phyloP scores from a whole-genome alignment of 2,329 filamentous ascomycete species.

The Trichocomaceae sp. region DNA sequence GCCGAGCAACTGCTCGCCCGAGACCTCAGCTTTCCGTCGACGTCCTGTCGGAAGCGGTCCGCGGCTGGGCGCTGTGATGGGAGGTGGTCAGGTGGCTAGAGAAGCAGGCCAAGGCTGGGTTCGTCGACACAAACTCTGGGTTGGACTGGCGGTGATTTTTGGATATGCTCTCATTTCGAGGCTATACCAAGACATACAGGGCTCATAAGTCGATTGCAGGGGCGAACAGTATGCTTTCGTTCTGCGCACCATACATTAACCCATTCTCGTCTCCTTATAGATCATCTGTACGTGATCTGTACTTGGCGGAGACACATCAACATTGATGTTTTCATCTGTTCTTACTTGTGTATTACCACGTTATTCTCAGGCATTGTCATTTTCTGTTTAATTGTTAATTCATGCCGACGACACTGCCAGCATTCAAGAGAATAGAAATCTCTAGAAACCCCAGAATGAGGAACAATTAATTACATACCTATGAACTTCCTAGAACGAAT shows the following conservation, averaged over 20 bases:
- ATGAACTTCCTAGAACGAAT: too few species aligned
- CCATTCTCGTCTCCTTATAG: background rate
- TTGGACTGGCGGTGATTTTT: slow-evolving; percentile 65
- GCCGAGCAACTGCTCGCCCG: slow-evolving; percentile 52
- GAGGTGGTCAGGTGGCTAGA: slow-evolving; percentile 65
- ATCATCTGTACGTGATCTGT: background rate
- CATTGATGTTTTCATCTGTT: background rate
- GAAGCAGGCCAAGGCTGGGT: slow-evolving; percentile 80
- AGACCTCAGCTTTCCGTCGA: slow-evolving; percentile 57
- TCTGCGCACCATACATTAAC: background rate
- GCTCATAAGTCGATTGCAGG: slow-evolving; percentile 18
- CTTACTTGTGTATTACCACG: slow-evolving; percentile 8
- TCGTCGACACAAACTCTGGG: slow-evolving; percentile 67
- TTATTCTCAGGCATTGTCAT: background rate
- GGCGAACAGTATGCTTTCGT: background rate
- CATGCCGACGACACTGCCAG: background rate
- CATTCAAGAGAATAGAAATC: background rate
- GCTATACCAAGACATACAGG: slow-evolving; percentile 53
- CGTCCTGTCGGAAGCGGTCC: slow-evolving; percentile 53
- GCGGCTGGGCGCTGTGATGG: slow-evolving; percentile 60
- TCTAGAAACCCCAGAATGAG: background rate
- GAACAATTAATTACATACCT: background rate
- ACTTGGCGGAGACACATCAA: background rate
- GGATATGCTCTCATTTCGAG: slow-evolving; percentile 77
- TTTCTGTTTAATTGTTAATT: background rate